These are phyloP conservation scores for Remersonia thermophila DNA, from an alignment of 2,329 filamentous ascomycete species.

Conservation along the genomic window DNA sequence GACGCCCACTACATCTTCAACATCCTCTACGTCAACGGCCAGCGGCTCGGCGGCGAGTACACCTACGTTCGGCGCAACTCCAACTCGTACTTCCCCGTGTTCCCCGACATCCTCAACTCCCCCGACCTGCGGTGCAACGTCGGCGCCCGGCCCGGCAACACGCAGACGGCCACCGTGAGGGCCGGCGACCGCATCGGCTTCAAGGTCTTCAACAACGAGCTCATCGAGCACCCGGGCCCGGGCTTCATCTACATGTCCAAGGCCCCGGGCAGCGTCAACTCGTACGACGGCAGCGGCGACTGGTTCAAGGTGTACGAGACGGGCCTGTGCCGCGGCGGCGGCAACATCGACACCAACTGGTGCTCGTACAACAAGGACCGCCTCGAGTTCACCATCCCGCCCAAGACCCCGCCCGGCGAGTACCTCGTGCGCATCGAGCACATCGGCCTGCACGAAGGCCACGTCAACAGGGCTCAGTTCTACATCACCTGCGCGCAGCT, in stretches of 20 bases:
- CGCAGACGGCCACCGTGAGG: slow-evolving; percentile 24
- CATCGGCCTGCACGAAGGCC: slow-evolving; percentile 29
- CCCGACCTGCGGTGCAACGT: slow-evolving; percentile 30
- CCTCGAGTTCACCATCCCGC: slow-evolving; percentile 17
- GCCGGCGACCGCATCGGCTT: slow-evolving; percentile 25
- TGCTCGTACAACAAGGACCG: slow-evolving; percentile 4
- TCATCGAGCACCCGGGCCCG: slow-evolving; percentile 32
- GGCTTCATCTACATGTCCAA: slow-evolving; percentile 32
- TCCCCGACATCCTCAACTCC: slow-evolving; percentile 22
- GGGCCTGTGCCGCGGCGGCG: slow-evolving; percentile 20
- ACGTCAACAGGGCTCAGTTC: slow-evolving; percentile 27
- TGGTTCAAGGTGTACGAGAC: slow-evolving; percentile 32
- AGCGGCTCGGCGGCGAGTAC: slow-evolving; percentile 23
- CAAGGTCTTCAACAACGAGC: slow-evolving; percentile 27
- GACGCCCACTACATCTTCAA: slow-evolving; percentile 32
- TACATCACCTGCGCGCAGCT: slow-evolving; percentile 29
- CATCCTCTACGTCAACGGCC: slow-evolving; percentile 22
- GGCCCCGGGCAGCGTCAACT: slow-evolving; percentile 23
- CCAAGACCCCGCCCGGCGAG: slow-evolving; percentile 19
- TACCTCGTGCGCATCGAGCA: slow-evolving; percentile 36
- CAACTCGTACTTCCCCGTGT: slow-evolving; percentile 37
- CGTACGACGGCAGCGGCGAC: slow-evolving; percentile 28
- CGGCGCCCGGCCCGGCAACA: slow-evolving; percentile 24
- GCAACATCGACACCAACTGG: slow-evolving; percentile 19
- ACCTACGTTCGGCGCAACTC: slow-evolving; percentile 33